phyloP scores from a whole-genome alignment of 352 stramenopile genomes.

The Phytophthora macrochlamydospora region DNA sequence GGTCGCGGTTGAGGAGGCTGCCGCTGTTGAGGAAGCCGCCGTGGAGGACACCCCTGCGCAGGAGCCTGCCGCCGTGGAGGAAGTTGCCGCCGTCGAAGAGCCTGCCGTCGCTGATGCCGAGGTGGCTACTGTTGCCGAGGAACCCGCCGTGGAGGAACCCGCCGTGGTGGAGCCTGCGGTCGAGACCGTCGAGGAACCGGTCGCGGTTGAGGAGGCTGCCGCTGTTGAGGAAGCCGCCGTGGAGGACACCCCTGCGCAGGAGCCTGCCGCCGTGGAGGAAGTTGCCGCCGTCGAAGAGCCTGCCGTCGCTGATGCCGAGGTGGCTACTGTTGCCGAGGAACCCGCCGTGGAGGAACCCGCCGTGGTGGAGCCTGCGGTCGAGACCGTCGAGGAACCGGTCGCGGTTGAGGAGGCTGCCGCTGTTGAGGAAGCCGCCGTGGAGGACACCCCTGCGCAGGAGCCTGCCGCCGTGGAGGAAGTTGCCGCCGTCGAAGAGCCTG shows the following conservation, averaged over 20 bases:
- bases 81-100: neutral
- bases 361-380: neutral
- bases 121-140: neutral
- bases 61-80: no score
- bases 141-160: neutral
- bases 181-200: neutral
- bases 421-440: neutral
- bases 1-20: neutral
- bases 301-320: neutral
- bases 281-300: neutral
- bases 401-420: neutral
- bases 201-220: neutral
- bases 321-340: neutral
- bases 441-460: neutral
- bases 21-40: neutral
- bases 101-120: neutral
- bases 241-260: neutral
- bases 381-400: neutral
- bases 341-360: neutral
- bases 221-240: neutral
- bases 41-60: neutral
- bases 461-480: neutral
- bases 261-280: no score
- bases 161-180: neutral
- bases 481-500: neutral